Base-by-base conservation (phyloP, 2,329 filamentous ascomycete species). In the Dothideomycetes sp. region DNA sequence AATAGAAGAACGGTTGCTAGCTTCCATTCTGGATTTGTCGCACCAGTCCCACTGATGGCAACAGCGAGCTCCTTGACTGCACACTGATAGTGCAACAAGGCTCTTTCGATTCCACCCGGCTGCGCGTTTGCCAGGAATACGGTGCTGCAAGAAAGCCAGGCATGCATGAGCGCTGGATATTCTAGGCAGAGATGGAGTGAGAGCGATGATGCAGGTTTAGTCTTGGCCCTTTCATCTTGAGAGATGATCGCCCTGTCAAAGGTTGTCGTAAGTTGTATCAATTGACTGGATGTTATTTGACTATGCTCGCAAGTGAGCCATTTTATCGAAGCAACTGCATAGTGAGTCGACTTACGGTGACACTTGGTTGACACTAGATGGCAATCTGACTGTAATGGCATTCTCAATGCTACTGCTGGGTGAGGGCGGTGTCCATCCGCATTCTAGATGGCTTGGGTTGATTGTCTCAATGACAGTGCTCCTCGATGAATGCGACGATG, bases 171-270 rank as follows among this genome's bases (percentile, higher is more conserved):
- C 7, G 28, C 15, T 7, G 37, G 33, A 16, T 40, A 32, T 8
- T 40, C 15, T 15, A 40, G 28, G 22, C 37, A 40, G 11, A 40
- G n/a, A 5, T 28, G 37, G 4, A 40, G 29, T 9, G 28, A 40
- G 16, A 40, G 37, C 7, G 18, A 16, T 15, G 37, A 40, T 11
- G 37, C 37, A 5, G 37, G 29, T 25, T 20, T 20, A 11, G 32
- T 29, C 6, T 32, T 30, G 29, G 28, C 33, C 5, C 16, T 25
- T 19, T 40, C 29, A 6, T 33, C 29, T 16, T 24, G 37, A 4
- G 37, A 40, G 15, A 40, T 40, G 28, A 40, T 25, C 11, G 37
- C 37, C 16, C 27, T 40, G 22, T 40, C 37, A 11, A 40, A 40
- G 6, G 28, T 17, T 27, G 37, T 40, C 7, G 37, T 40, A 23